phyloP scores from a whole-genome alignment of 805 yeast genomes.

The Cyberlindnera subsufficiens region DNA sequence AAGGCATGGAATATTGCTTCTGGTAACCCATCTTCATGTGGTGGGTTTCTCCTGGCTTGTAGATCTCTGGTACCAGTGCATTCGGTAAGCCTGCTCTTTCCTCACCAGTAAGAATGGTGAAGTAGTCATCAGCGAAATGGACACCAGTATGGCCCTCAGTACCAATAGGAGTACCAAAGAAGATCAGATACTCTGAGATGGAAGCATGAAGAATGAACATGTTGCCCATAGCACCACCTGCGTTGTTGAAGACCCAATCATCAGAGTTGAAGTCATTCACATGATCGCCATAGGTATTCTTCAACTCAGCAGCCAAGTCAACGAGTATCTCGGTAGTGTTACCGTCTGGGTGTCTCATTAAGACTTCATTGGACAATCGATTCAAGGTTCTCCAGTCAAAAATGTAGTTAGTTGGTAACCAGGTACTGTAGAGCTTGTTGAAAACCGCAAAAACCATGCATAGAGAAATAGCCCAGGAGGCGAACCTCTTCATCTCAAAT shows the following conservation, averaged over 20 bases:
- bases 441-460: constrained; percentile 27
- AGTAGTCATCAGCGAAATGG: constrained; percentile 94
- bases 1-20: constrained; percentile 84
- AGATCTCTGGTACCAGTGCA: constrained; percentile 61
- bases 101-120: constrained; percentile 79
- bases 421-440: constrained; percentile 42
- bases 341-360: constrained; percentile 47
- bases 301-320: constrained; percentile 53
- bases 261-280: constrained; percentile 68
- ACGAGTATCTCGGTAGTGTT: constrained; percentile 58
- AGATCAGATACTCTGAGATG: constrained; percentile 82
- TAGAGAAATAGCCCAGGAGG: constrained; percentile 7
- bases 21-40: constrained; percentile 65
- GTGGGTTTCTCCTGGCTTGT: constrained; percentile 82
- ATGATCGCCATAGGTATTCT: constrained; percentile 62
- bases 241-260: constrained; percentile 95
- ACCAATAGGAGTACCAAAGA: constrained; percentile 91
- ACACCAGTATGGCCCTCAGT: constrained; percentile 96
- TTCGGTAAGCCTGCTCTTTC: constrained; percentile 69
- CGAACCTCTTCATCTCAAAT: background rate
- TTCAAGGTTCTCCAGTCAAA: constrained; percentile 66
- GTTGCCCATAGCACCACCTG: constrained; percentile 98
- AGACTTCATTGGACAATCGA: constrained; percentile 47
- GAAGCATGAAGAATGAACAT: constrained; percentile 96
- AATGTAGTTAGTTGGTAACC: constrained; percentile 66